phyloP scores from a whole-genome alignment of 768 basidiomycete genomes.

The Mrakia hoshinonis region DNA sequence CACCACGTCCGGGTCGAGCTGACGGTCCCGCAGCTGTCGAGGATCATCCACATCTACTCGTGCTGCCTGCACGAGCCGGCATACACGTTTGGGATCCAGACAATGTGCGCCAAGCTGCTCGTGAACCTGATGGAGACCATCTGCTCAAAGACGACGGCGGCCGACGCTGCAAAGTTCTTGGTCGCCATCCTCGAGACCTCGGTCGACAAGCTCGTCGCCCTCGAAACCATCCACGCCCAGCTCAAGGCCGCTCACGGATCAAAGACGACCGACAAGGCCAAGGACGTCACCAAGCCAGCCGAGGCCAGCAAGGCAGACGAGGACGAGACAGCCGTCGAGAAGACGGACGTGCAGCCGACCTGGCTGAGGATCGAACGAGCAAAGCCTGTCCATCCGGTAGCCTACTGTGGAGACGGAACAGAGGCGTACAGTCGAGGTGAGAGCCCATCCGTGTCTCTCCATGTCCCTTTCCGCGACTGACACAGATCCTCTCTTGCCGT shows the following conservation, averaged over 20 bases:
- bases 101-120: constrained; percentile 84
- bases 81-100: constrained; percentile 69
- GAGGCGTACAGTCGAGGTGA: constrained; percentile 68
- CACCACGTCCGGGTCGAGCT: constrained; percentile 83
- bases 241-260: constrained; percentile 42
- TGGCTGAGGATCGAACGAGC: constrained; percentile 69
- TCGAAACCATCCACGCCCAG: constrained; percentile 58
- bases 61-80: constrained; percentile 81
- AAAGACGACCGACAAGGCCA: constrained; percentile 30
- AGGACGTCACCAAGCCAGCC: constrained; percentile 2
- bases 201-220: constrained; percentile 72
- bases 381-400: constrained; percentile 68
- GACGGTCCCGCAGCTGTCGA: constrained; percentile 61
- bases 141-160: constrained; percentile 60
- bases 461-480: not conserved
- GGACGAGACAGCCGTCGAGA: constrained; percentile 39
- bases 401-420: constrained; percentile 63
- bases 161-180: constrained; percentile 62
- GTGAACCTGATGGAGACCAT: constrained; percentile 80
- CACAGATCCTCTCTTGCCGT: not conserved
- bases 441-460: constrained; percentile 32
- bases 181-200: constrained; percentile 69
- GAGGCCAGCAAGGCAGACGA: constrained; percentile 35
- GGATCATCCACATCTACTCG: constrained; percentile 74
- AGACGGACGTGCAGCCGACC: constrained; percentile 41